Evolutionary conservation across 1,284 basidiomycete genomes (phyloP).

Genomic region (Pyrrhoderma lamaoense): DNA sequence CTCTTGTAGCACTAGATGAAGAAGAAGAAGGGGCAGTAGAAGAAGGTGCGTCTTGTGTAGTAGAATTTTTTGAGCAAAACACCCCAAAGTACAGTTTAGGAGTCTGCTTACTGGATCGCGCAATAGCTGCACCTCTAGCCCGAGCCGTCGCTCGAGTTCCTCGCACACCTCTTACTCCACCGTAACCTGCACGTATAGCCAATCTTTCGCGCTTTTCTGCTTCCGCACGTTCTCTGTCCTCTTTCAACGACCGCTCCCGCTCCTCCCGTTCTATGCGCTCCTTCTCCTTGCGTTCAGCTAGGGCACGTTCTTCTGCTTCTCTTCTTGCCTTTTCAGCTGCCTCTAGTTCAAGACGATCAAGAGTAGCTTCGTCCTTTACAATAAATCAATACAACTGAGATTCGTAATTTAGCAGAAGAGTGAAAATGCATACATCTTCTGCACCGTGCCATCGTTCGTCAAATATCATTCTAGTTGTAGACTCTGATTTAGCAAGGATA

Average conservation of each 20-base stretch:
- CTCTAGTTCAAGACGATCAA: conserved; percentile 44
- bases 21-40: not conserved
- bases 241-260: conserved; percentile 12
- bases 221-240: conserved; percentile 14
- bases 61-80: no score
- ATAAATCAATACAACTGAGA: no score
- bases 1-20: not conserved
- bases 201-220: conserved; percentile 19
- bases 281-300: conserved; percentile 7
- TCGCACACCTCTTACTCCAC: conserved; percentile 46
- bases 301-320: conserved; percentile 26
- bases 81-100: no score
- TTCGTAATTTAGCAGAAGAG: no score
- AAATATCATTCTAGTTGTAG: conserved; percentile 55
- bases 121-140: conserved; percentile 25
- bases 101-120: conserved; percentile 1
- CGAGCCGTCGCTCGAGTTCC: conserved; percentile 46
- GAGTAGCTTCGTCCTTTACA: conserved; percentile 50
- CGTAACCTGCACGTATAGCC: conserved; percentile 32
- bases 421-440: conserved; percentile 43
- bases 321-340: conserved; percentile 29
- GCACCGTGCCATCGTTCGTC: conserved; percentile 70
- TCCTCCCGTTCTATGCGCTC: conserved; percentile 22
- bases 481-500: conserved; percentile 63
- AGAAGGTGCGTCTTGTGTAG: no score